Base-by-base conservation (phyloP, 768 basidiomycete genomes). In the Kwoniella europaea region DNA sequence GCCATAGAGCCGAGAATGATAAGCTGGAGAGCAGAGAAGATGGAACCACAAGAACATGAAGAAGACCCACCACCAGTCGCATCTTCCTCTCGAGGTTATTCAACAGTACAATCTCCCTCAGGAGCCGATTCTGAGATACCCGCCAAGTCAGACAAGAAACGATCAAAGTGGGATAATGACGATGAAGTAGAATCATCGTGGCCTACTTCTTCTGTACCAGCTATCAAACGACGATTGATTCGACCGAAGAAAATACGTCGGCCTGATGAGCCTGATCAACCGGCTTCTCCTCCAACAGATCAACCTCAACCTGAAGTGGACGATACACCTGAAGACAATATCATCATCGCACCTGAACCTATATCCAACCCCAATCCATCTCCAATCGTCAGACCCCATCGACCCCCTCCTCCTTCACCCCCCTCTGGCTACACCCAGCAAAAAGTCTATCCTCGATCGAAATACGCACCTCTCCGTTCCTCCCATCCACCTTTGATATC, bases 401-500 rank as follows among this genome's bases (percentile, higher is more conserved):
- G 35, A 50, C 70, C 29, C 7, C 20, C 13, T 59, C 65, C 42
- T 29, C 66, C 50, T 63, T 53, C 18, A 20, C 53, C 35, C 43
- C 63, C 20, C 54, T 55, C 15, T 3, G 55, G 53, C 20, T 68
- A 55, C 2, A 22, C 15, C 24, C n/a, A 55, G 54, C n/a, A 24
- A 0, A 55, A 55, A 50, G 44, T 61, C 46, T 63, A 69, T 58
- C 67, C 72, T 4, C 69, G 74, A 46, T 80, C 77, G 1, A 24
- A 60, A 46, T 76, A 76, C 53, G 78, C 78, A 0, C 95, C 94
- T 3, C 88, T 88, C 52, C 87, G 94, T 64, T 90, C 88, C 3
- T 84, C 85, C 1, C 92, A 98, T 82, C 94, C 94, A 41, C 86
- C 89, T 1, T 88, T 98, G 24, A 84, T 88, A 52, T 89, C 95